Percentiles rank a stretch among this genome's conserved stretches.
Evolutionary conservation across 2,329 filamentous ascomycete species (phyloP).

Genomic region (Thelonectria rubi): DNA sequence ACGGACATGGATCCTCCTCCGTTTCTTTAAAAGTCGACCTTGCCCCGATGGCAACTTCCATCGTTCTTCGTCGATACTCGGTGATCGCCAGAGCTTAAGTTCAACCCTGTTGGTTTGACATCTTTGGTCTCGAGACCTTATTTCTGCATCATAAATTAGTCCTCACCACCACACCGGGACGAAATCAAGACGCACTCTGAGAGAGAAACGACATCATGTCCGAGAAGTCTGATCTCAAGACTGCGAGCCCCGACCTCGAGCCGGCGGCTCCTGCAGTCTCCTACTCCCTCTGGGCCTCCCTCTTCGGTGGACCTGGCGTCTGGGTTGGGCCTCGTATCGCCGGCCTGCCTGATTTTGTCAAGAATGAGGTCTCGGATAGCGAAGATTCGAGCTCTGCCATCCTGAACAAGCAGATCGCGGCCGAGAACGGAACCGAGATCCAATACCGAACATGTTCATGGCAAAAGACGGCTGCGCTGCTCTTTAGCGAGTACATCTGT

Average conservation of each 20-base stretch:
- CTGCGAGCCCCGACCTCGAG: constrained; percentile 38
- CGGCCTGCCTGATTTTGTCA: constrained; percentile 52
- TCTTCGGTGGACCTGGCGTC: constrained; percentile 53
- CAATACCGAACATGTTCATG: constrained; percentile 94
- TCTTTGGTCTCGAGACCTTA: neutral
- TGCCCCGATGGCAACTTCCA: neutral
- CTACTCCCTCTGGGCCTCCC: constrained; percentile 44
- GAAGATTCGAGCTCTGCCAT: constrained; percentile 60
- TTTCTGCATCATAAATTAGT: neutral
- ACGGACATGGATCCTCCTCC: neutral
- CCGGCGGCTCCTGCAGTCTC: constrained; percentile 28
- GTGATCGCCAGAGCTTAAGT: neutral
- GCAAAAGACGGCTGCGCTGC: constrained; percentile 90
- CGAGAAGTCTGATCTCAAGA: constrained; percentile 36
- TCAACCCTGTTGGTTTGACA: neutral
- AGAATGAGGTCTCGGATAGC: constrained; percentile 50
- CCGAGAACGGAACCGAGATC: constrained; percentile 81
- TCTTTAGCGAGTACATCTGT: constrained; percentile 97
- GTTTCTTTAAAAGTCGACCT: neutral
- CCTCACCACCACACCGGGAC: neutral
- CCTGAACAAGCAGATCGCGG: constrained; percentile 73
- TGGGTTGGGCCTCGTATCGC: constrained; percentile 62
- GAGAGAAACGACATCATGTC: constrained; percentile 36
- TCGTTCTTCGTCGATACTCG: neutral
- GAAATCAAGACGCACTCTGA: neutral